These are phyloP conservation scores for Geosmithia flava DNA, from an alignment of 2,329 filamentous ascomycete genomes.

Conservation along the genomic window DNA sequence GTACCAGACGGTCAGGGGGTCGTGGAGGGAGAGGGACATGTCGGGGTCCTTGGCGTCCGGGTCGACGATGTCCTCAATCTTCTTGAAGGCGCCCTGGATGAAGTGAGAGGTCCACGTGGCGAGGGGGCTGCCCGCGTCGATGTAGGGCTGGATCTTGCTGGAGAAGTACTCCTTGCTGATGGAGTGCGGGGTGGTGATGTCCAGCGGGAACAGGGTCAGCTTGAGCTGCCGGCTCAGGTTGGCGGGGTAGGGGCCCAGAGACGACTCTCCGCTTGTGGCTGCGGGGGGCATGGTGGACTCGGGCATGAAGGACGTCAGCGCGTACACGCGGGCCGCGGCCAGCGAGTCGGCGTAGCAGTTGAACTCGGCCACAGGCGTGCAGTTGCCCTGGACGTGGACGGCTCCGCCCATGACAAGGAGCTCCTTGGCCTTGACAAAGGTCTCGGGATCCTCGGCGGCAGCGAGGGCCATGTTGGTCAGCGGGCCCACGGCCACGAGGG, in stretches of 20 bases:
- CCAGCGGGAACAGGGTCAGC: conserved; percentile 61
- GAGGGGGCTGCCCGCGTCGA: conserved; percentile 55
- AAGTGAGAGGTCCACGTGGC: conserved; percentile 64
- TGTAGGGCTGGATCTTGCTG: conserved; percentile 37
- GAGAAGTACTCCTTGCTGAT: conserved; percentile 50
- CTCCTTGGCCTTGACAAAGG: conserved; percentile 81
- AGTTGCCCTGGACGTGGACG: conserved; percentile 68
- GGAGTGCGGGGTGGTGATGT: conserved; percentile 62
- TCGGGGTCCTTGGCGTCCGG: conserved; percentile 41
- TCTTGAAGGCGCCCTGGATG: conserved; percentile 56
- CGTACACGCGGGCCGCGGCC: conserved; percentile 64
- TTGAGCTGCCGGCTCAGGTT: conserved; percentile 51
- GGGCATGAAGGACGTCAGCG: conserved; percentile 63
- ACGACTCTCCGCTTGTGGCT: conserved; percentile 35
- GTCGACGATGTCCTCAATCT: conserved; percentile 50
- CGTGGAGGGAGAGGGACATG: conserved; percentile 58
- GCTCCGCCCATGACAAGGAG: conserved; percentile 93
- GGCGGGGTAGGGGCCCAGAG: conserved; percentile 49
- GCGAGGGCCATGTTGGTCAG: conserved; percentile 89
- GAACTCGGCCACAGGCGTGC: conserved; percentile 81
- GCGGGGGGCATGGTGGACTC: conserved; percentile 65
- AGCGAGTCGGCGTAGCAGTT: conserved; percentile 85
- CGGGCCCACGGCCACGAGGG: conserved; percentile 82
- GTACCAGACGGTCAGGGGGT: conserved; percentile 72
- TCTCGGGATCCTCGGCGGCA: conserved; percentile 76